phyloP scores from a whole-genome alignment of 805 yeast genomes.

The Kuraishia piskuri region DNA sequence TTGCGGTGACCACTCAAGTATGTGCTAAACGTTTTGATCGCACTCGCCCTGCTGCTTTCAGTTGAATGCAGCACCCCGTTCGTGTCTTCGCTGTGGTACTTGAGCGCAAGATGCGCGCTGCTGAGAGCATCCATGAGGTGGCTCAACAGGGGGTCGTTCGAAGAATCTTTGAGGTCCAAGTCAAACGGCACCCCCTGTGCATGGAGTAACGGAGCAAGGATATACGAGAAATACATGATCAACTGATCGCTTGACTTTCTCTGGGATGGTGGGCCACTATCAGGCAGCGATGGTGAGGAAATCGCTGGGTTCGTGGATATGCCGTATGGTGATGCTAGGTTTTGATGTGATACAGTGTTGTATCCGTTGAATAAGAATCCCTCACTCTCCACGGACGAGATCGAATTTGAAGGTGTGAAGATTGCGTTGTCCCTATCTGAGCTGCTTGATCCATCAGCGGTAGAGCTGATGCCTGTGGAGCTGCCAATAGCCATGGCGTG shows the following conservation, averaged over 20 bases:
- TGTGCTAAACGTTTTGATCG: conserved; percentile 7
- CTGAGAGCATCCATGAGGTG: conserved; percentile 14
- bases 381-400: not conserved
- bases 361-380: not conserved
- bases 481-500: not conserved
- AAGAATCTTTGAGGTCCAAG: not conserved
- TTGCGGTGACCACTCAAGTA: not conserved
- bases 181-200: conserved; percentile 11
- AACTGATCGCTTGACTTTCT: conserved; percentile 5
- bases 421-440: not conserved
- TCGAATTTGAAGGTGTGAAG: not conserved
- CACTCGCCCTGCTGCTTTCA: conserved; percentile 8
- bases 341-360: not conserved
- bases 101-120: conserved; percentile 14
- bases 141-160: conserved; percentile 9
- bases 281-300: not conserved
- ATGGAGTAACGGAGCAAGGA: conserved; percentile 17
- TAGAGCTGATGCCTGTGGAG: not conserved
- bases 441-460: not conserved
- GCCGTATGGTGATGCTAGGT: not conserved
- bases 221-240: conserved; percentile 13
- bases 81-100: not conserved
- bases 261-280: not conserved
- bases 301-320: not conserved
- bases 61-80: conserved; percentile 2